Percentiles rank a stretch among this genome's conserved stretches.
Evolutionary conservation across 805 yeast genomes (phyloP).

Genomic region (Metschnikowia colocasiae): DNA sequence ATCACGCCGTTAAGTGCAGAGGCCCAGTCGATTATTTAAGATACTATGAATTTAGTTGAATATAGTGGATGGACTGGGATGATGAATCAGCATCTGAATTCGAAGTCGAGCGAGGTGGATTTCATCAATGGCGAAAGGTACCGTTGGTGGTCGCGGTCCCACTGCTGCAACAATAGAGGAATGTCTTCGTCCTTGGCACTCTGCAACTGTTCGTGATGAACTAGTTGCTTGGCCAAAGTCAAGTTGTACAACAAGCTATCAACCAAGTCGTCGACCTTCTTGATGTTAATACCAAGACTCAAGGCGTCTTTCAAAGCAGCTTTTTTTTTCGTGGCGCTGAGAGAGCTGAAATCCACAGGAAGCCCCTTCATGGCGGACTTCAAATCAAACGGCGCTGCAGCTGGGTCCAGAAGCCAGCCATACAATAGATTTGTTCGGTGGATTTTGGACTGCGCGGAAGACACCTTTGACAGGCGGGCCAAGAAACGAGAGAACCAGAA

Average conservation of each 20-base stretch:
- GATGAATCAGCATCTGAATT: not conserved
- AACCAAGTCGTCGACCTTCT: slow-evolving; percentile 62
- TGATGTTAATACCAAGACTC: slow-evolving; percentile 9
- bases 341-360: slow-evolving; percentile 6
- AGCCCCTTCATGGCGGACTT: slow-evolving; percentile 1
- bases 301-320: slow-evolving; percentile 8
- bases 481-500: slow-evolving; percentile 38
- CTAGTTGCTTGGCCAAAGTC: slow-evolving; percentile 11
- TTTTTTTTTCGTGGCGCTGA: slow-evolving; percentile 8
- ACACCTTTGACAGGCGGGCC: slow-evolving; percentile 12
- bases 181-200: slow-evolving; percentile 4
- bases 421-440: slow-evolving; percentile 11
- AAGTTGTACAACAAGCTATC: slow-evolving; percentile 61
- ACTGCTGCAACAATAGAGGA: slow-evolving; percentile 4
- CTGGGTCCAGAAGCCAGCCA: slow-evolving; percentile 15
- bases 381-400: slow-evolving; percentile 12
- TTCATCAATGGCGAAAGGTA: slow-evolving; percentile 9
- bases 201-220: slow-evolving; percentile 11
- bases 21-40: slow-evolving; percentile 15
- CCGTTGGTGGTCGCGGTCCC: slow-evolving; percentile 15
- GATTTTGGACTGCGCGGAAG: slow-evolving; percentile 13
- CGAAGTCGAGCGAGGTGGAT: not conserved
- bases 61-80: not conserved
- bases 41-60: not conserved
- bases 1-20: slow-evolving; percentile 16